phyloP scores from a whole-genome alignment of 768 basidiomycete species.

The Suillus paluster region DNA sequence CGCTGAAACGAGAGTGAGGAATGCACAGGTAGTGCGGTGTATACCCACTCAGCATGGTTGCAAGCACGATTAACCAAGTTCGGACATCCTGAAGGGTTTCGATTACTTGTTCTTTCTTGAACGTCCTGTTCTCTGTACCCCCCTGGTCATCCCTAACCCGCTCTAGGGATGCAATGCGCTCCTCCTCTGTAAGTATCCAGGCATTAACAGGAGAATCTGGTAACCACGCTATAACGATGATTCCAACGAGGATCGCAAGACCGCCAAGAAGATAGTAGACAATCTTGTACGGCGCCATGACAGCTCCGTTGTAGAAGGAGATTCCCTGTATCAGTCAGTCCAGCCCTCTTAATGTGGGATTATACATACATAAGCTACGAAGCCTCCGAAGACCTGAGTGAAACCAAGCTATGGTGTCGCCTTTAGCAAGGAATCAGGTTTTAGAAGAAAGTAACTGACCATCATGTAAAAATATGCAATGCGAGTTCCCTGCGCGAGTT shows the following conservation, averaged over 20 bases:
- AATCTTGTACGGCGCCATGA: slow-evolving; percentile 41
- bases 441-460: slow-evolving; percentile 17
- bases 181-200: slow-evolving; percentile 38
- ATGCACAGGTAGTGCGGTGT: neutral
- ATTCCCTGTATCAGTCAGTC: slow-evolving; percentile 26
- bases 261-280: slow-evolving; percentile 44
- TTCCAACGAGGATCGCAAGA: slow-evolving; percentile 41
- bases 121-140: slow-evolving; percentile 30
- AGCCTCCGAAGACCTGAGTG: slow-evolving; percentile 42
- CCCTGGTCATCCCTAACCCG: slow-evolving; percentile 43
- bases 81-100: slow-evolving; percentile 30
- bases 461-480: slow-evolving; percentile 45
- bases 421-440: neutral
- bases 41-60: slow-evolving; percentile 26
- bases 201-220: slow-evolving; percentile 47
- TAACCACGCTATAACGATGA: slow-evolving; percentile 39
- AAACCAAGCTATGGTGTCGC: slow-evolving; percentile 25
- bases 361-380: slow-evolving; percentile 38
- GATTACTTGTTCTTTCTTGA: slow-evolving; percentile 31
- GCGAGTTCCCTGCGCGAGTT: slow-evolving; percentile 28
- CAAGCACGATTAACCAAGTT: slow-evolving; percentile 34
- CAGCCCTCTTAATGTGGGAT: neutral
- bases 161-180: slow-evolving; percentile 44
- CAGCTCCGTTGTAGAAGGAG: slow-evolving; percentile 37
- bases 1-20: slow-evolving; percentile 14